Conservation (phyloP, 2,329 filamentous ascomycete species). For the Colletotrichum sp. region DNA sequence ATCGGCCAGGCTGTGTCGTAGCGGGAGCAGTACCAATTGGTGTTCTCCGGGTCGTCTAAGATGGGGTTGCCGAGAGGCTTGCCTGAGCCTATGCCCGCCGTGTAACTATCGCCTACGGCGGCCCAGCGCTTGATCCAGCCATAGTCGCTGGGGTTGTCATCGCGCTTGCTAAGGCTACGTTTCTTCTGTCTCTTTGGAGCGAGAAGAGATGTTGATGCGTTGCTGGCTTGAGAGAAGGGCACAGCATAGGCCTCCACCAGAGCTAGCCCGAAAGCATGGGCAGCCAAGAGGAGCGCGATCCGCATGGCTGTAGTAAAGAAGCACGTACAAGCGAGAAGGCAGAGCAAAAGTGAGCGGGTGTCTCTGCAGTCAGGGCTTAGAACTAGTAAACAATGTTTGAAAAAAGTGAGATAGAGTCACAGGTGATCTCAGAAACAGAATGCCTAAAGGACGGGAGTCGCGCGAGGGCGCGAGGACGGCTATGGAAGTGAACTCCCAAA, state of each 20-base stretch:
- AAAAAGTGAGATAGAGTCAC: background rate
- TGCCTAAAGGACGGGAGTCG: background rate
- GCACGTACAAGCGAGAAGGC: background rate
- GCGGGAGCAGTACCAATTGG: conserved; percentile 30
- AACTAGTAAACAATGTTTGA: background rate
- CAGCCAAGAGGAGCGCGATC: background rate
- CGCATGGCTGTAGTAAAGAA: background rate
- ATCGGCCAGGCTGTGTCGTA: conserved; percentile 31
- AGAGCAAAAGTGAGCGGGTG: background rate
- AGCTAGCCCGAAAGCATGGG: background rate
- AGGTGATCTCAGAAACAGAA: background rate
- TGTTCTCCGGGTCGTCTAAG: background rate
- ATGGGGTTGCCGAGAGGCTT: background rate
- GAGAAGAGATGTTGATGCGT: background rate
- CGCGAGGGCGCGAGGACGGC: background rate
- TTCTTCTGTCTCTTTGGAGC: background rate
- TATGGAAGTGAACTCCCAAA: background rate
- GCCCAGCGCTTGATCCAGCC: conserved; percentile 35
- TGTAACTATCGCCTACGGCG: conserved; percentile 41
- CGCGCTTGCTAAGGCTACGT: background rate
- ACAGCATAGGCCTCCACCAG: background rate
- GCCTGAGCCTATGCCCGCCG: conserved; percentile 35
- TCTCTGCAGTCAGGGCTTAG: background rate
- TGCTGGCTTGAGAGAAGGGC: background rate
- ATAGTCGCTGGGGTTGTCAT: background rate